phyloP scores from a whole-genome alignment of 2,329 filamentous ascomycete genomes.

The Ilyonectria destructans region DNA sequence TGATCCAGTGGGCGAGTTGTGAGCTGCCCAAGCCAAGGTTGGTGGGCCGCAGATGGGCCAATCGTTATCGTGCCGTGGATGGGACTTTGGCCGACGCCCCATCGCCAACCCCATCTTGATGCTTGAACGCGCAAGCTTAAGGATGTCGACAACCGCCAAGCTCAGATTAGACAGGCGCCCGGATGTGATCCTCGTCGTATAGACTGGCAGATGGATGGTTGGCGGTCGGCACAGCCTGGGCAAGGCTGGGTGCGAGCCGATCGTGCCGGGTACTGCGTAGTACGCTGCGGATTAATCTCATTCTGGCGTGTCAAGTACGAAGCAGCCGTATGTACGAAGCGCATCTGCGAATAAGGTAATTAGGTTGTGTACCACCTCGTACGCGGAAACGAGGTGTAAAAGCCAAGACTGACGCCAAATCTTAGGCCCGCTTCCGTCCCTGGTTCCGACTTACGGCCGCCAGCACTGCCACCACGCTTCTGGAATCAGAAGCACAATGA shows the following conservation, averaged over 20 bases:
- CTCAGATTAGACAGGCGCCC: conserved; percentile 20
- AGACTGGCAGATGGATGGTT: conserved; percentile 8
- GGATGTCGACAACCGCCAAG: conserved; percentile 9
- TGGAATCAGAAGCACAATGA: conserved; percentile 28
- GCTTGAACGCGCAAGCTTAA: conserved; percentile 27
- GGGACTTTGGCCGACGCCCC: conserved; percentile 15
- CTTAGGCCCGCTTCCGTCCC: conserved; percentile 16
- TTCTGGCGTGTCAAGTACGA: conserved; percentile 15
- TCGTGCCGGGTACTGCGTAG: conserved; percentile 18
- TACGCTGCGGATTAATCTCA: conserved; percentile 20
- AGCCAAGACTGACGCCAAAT: conserved; percentile 17
- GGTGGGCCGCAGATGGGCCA: conserved; percentile 34
- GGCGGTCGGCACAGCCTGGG: conserved; percentile 4
- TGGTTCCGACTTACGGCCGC: background rate
- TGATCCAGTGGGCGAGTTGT: conserved; percentile 36
- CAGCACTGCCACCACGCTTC: conserved; percentile 21
- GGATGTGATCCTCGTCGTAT: conserved; percentile 8
- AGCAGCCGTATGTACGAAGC: conserved; percentile 9
- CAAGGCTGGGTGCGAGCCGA: conserved; percentile 27
- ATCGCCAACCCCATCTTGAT: conserved; percentile 31
- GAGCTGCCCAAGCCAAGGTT: conserved; percentile 43
- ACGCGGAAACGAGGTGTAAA: conserved; percentile 13
- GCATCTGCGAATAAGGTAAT: conserved; percentile 12
- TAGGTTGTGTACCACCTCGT: conserved; percentile 1
- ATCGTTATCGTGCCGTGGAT: conserved; percentile 16